Conservation (phyloP, 129 eudicot species). For the Saussurea involucrata region DNA sequence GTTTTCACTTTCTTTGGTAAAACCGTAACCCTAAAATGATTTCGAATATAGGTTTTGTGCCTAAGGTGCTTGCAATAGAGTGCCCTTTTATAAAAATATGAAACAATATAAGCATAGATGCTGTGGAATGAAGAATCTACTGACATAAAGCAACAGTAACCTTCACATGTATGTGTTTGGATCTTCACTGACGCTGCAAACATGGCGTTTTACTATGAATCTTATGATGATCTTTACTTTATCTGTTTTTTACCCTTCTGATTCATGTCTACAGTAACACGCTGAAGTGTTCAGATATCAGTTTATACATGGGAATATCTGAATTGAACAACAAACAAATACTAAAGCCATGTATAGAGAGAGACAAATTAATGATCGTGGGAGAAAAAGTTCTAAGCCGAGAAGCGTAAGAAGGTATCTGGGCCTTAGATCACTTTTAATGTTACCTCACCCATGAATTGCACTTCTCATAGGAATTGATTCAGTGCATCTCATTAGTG, state of each 20-base stretch:
- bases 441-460: too few species aligned
- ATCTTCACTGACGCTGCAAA: constrained; percentile 18
- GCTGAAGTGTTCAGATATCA: constrained; percentile 22
- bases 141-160: constrained; percentile 15
- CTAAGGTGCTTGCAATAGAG: constrained; percentile 2
- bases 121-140: constrained; percentile 20
- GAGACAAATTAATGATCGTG: too few species aligned
- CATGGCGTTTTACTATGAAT: constrained; percentile 30
- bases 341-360: background rate
- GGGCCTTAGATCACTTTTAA: too few species aligned
- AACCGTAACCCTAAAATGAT: background rate
- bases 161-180: constrained; percentile 26
- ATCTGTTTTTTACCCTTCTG: constrained; percentile 28
- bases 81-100: background rate
- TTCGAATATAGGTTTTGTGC: background rate
- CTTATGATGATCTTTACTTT: constrained; percentile 26
- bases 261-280: constrained; percentile 19
- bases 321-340: constrained; percentile 12
- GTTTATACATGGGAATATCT: constrained; percentile 19
- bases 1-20: background rate
- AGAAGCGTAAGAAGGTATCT: too few species aligned
- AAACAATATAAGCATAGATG: background rate
- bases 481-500: too few species aligned
- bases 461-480: too few species aligned
- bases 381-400: too few species aligned